These are phyloP conservation scores for Solanum commersonii DNA, from an alignment of 257 asterid genomes.

Conservation along the genomic window DNA sequence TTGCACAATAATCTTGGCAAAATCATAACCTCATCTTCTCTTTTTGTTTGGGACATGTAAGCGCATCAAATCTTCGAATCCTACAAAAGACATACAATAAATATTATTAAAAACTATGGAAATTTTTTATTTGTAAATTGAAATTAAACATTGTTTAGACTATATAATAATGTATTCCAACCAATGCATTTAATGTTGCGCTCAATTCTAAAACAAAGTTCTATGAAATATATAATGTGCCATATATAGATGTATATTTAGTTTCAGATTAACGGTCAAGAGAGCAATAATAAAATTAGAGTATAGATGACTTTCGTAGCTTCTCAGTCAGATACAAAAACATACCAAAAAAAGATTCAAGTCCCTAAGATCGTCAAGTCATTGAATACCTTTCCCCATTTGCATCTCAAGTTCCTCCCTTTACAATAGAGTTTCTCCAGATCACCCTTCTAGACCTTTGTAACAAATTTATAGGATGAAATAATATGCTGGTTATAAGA, in stretches of 20 bases:
- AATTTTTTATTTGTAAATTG: too few relatives aligned
- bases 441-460: slow-evolving; percentile 51
- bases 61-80: background rate
- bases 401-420: slow-evolving; percentile 75
- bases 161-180: too few relatives aligned
- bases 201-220: background rate
- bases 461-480: background rate
- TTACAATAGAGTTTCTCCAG: slow-evolving; percentile 59
- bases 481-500: background rate
- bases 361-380: background rate
- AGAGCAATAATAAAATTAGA: too few relatives aligned
- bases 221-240: background rate
- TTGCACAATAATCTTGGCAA: background rate
- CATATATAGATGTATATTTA: background rate
- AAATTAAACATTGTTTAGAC: too few relatives aligned
- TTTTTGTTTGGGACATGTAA: background rate
- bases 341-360: background rate
- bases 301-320: too few relatives aligned
- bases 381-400: slow-evolving; percentile 42
- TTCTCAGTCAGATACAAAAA: background rate
- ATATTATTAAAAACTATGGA: too few relatives aligned
- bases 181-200: background rate
- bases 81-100: background rate
- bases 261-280: background rate
- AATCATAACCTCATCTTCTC: background rate